Base-by-base conservation (phyloP, 2,329 filamentous ascomycete genomes). In the Emergomyces africanus region DNA sequence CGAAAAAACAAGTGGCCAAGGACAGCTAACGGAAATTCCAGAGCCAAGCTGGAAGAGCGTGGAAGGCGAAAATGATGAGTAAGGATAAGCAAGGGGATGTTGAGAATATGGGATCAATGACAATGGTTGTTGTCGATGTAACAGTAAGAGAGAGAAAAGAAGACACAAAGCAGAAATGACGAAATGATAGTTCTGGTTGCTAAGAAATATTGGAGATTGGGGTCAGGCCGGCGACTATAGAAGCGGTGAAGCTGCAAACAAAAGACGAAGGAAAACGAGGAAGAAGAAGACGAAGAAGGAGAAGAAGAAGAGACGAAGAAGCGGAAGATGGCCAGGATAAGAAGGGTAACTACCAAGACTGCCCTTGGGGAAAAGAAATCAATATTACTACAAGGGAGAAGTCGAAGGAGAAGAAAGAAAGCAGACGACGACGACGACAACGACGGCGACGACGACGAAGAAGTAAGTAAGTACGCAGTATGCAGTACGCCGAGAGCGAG, bases 61-160 rank as follows among this genome's bases (percentile, higher is more conserved):
- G 50, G 50, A 59, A 59, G 57, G 57, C 33, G 28, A 59, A 12
- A 39, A 39, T 37, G 42, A 57, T 57, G 55, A 57, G 55, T 48
- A 57, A 57, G 41, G 44, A 25, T 20, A 30, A 41, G 37, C 37
- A 30, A n/a, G 35, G 35, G 14, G 23, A 6, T 25, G 53, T 2
- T n/a, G 37, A 20, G 12, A 44, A 44, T n/a, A 42, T 15, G 5
- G 15, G 14, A 41, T 15, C 44, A 42, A 41, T 42, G 50, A 23
- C 48, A 23, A 23, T 58, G 49, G 25, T 42, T 53, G 41, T 51
- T 51, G 57, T 42, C 25, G 42, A 30, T 56, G 54, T 15, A 44
- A 42, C 35, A 30, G 23, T 8, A 46, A 30, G 37, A 57, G 9
- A 37, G 42, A 50, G 30, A 59, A 33, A 42, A 39, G 46, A 30